A percentile compares a stretch with the other conserved stretches of the same genome.
phyloP scores from a whole-genome alignment of 495 filamentous ascomycete genomes.

The Neurospora intermedia region DNA sequence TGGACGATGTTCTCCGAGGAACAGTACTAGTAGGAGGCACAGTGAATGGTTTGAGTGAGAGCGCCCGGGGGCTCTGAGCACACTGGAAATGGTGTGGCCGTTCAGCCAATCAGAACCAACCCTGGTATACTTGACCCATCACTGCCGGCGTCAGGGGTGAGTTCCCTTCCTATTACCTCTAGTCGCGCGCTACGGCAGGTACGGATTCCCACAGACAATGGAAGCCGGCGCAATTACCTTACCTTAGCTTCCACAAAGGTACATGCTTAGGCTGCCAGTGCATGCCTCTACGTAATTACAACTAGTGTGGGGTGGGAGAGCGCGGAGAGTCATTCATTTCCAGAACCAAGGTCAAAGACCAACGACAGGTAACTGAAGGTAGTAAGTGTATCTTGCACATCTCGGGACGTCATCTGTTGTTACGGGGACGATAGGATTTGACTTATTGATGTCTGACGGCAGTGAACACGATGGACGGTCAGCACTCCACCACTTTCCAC shows the following conservation, averaged over 20 bases:
- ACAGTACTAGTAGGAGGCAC: neutral
- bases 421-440: neutral
- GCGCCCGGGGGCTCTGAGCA: neutral
- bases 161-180: neutral
- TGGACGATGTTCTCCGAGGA: neutral
- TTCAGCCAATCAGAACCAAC: neutral
- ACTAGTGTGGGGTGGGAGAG: neutral
- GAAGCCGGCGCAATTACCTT: neutral
- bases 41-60: neutral
- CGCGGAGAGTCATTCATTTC: neutral
- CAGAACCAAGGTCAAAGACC: neutral
- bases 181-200: conserved; percentile 27
- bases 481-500: neutral
- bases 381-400: neutral
- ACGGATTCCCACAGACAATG: conserved; percentile 3
- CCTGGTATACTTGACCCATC: neutral
- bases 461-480: neutral
- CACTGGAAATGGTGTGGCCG: neutral
- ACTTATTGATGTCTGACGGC: neutral
- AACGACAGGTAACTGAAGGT: neutral
- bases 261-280: neutral
- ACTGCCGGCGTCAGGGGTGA: neutral
- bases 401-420: neutral
- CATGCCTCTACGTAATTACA: neutral
- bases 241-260: neutral